A percentile compares a stretch with the other conserved stretches of the same genome.
phyloP scores from a whole-genome alignment of 2,329 filamentous ascomycete species.

The Epichloe sp. region DNA sequence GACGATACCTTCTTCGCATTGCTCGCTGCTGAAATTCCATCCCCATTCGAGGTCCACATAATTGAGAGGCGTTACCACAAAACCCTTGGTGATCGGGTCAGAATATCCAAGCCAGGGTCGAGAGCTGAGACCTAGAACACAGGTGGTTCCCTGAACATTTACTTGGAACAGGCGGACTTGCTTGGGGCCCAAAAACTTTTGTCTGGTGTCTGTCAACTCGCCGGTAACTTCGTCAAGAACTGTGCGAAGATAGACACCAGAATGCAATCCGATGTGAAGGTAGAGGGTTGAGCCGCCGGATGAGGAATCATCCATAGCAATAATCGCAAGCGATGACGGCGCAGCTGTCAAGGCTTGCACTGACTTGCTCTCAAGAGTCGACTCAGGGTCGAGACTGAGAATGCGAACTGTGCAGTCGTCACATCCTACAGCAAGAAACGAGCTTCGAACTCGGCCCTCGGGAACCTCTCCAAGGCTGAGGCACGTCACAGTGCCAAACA shows the following conservation, averaged over 20 bases:
- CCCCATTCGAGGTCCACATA: slow-evolving; percentile 84
- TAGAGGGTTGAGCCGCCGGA: slow-evolving; percentile 82
- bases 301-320: slow-evolving; percentile 89
- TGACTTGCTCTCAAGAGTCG: slow-evolving; percentile 83
- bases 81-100: slow-evolving; percentile 72
- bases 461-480: slow-evolving; percentile 90
- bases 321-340: slow-evolving; percentile 78
- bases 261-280: slow-evolving; percentile 89
- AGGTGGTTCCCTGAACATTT: slow-evolving; percentile 71
- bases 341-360: slow-evolving; percentile 87
- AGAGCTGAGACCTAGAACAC: slow-evolving; percentile 80
- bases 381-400: slow-evolving; percentile 77
- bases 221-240: slow-evolving; percentile 92
- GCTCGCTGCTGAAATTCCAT: slow-evolving; percentile 93
- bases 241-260: slow-evolving; percentile 89
- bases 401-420: slow-evolving; percentile 95
- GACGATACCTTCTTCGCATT: slow-evolving; percentile 87
- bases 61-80: slow-evolving; percentile 83
- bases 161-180: slow-evolving; percentile 83
- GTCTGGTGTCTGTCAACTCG: slow-evolving; percentile 86
- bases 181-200: slow-evolving; percentile 86
- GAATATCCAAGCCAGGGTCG: slow-evolving; percentile 94
- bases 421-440: slow-evolving; percentile 89
- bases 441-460: slow-evolving; percentile 75
- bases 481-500: slow-evolving; percentile 90